Conservation (phyloP, 2,329 filamentous ascomycete genomes). For the Penicillium sp. region DNA sequence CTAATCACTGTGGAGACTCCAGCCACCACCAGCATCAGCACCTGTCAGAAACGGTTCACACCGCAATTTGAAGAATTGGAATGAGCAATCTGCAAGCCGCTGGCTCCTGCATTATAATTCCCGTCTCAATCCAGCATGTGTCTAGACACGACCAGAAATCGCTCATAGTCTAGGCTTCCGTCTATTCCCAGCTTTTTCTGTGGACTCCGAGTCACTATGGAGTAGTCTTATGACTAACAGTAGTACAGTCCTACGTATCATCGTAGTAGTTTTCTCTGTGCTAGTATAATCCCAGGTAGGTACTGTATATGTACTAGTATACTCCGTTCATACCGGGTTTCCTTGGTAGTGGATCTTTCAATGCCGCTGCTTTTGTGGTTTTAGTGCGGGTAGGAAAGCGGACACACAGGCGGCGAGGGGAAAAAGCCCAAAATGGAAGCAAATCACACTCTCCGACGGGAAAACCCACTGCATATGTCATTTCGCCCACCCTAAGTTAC, state of each 20-base stretch:
- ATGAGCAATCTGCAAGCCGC: constrained; percentile 4
- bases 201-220: not conserved
- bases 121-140: not conserved
- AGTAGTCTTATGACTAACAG: not conserved
- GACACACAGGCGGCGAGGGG: not conserved
- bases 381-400: not conserved
- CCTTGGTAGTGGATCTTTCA: not conserved
- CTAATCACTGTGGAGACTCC: not conserved
- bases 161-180: constrained; percentile 5
- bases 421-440: not conserved
- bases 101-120: constrained; percentile 6
- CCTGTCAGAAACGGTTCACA: constrained; percentile 1
- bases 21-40: not conserved
- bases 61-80: constrained; percentile 9
- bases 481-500: not conserved
- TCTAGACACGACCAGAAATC: constrained; percentile 6
- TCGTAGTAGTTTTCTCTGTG: not conserved
- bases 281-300: not conserved
- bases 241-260: not conserved
- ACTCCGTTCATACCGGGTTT: not conserved
- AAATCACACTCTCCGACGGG: not conserved
- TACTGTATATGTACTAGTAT: not conserved
- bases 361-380: not conserved
- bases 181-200: not conserved
- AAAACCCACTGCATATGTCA: not conserved